A percentile compares a stretch with the other conserved stretches of the same genome.
Evolutionary conservation across 352 stramenopile species (phyloP).

Genomic region (Thraustochytrium striatum): DNA sequence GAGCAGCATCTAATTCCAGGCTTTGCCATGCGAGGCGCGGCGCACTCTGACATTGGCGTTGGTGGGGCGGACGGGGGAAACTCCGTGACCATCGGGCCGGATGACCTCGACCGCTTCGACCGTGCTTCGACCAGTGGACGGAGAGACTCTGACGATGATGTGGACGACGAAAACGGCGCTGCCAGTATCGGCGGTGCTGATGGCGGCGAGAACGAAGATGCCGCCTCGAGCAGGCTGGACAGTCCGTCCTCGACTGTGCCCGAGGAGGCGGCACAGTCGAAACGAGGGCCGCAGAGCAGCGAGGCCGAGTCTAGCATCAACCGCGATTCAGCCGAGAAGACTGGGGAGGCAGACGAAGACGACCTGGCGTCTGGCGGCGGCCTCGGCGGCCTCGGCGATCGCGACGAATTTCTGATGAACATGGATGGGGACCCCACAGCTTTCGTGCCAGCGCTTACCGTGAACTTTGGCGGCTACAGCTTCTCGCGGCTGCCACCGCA

Average conservation of each 20-base stretch:
- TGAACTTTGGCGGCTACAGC: constrained; percentile 39
- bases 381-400: too few species aligned
- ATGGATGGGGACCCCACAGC: too few species aligned
- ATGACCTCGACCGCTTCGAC: neutral
- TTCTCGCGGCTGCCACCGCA: constrained; percentile 29
- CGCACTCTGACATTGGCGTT: neutral
- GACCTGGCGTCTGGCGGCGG: too few species aligned
- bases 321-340: neutral
- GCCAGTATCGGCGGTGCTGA: too few species aligned
- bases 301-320: too few species aligned
- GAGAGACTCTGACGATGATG: neutral
- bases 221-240: neutral
- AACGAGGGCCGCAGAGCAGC: too few species aligned
- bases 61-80: too few species aligned
- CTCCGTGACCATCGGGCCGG: too few species aligned
- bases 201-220: neutral
- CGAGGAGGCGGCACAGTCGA: too few species aligned
- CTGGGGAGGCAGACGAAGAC: neutral
- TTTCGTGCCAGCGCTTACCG: neutral
- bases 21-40: neutral
- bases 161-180: neutral
- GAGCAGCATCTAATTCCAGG: constrained; percentile 31
- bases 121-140: too few species aligned
- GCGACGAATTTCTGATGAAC: neutral
- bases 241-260: too few species aligned